Evolutionary conservation across 2,329 filamentous ascomycete genomes (phyloP).

Genomic region (Ploettnerulaceae sp.): DNA sequence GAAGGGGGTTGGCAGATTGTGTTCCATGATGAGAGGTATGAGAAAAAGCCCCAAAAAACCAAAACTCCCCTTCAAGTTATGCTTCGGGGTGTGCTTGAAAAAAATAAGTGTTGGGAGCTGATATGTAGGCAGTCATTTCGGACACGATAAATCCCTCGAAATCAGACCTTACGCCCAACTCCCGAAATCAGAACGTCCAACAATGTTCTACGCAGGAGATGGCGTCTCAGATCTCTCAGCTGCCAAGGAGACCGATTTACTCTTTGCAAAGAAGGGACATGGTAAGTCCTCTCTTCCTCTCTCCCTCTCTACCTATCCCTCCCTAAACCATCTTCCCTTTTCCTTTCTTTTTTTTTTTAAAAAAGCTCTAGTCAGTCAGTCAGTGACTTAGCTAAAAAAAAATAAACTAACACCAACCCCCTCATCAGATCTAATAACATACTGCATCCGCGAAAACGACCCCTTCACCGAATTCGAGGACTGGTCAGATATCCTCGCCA

Average conservation of each 20-base stretch:
- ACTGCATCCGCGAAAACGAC: conserved; percentile 77
- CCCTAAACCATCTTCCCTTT: not conserved
- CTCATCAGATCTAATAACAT: conserved; percentile 86
- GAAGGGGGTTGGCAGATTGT: conserved; percentile 81
- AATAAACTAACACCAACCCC: too few species aligned
- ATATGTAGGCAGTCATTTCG: conserved; percentile 50
- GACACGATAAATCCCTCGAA: conserved; percentile 94
- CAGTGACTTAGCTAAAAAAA: too few species aligned
- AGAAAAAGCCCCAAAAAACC: too few species aligned
- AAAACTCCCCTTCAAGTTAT: too few species aligned
- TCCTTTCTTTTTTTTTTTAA: too few species aligned
- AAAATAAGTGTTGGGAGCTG: not conserved
- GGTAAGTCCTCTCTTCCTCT: conserved; percentile 46
- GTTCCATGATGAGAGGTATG: conserved; percentile 79
- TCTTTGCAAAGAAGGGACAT: conserved; percentile 89
- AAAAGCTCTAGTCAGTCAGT: too few species aligned
- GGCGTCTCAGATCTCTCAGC: conserved; percentile 90
- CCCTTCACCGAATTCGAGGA: conserved; percentile 85
- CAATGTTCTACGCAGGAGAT: conserved; percentile 91
- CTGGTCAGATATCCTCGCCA: conserved; percentile 73
- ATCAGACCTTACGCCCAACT: conserved; percentile 81
- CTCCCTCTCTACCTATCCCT: not conserved
- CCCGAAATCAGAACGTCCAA: conserved; percentile 63
- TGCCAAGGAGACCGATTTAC: conserved; percentile 83
- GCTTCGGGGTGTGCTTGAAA: too few species aligned